These are phyloP conservation scores for Nigrospora osmanthi DNA, from an alignment of 2,329 filamentous ascomycete species.

Conservation along the genomic window DNA sequence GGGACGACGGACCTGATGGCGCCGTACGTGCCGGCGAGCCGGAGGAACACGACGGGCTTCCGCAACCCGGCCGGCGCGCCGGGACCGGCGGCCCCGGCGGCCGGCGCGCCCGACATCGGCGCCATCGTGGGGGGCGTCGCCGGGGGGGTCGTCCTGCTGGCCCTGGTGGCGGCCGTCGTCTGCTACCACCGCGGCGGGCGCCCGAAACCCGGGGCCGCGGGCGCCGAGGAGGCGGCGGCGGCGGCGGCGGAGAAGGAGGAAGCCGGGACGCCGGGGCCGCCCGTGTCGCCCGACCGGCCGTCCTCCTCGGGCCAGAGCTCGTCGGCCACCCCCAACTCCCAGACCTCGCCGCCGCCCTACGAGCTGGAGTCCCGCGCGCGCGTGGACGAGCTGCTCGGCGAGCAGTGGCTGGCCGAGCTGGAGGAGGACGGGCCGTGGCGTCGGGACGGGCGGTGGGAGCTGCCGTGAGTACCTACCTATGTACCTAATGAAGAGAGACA, in stretches of 20 bases:
- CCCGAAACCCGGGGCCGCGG: background rate
- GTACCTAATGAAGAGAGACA: too few relatives aligned
- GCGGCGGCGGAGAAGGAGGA: too few relatives aligned
- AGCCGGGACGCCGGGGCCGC: background rate
- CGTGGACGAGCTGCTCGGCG: background rate
- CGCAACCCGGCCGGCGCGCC: background rate
- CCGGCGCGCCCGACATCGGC: background rate
- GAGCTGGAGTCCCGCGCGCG: background rate
- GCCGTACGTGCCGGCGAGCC: background rate
- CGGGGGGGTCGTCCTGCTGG: slow-evolving; percentile 1
- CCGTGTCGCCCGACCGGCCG: background rate
- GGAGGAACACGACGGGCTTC: background rate
- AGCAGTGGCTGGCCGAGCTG: background rate
- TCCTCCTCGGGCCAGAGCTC: background rate
- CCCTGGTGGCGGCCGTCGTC: background rate
- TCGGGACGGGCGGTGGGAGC: too few relatives aligned
- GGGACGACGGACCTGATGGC: slow-evolving; percentile 1
- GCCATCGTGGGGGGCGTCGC: slow-evolving; percentile 1
- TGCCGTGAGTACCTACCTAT: too few relatives aligned
- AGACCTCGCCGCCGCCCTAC: too few relatives aligned
- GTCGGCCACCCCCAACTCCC: background rate
- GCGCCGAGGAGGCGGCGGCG: too few relatives aligned
- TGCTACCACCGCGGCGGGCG: background rate
- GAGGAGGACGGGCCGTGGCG: too few relatives aligned
- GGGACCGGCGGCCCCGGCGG: background rate